A percentile compares a stretch with the other conserved stretches of the same genome.
Conservation (phyloP, 2,329 filamentous ascomycete genomes). For the Sporothrix variecibatus region DNA sequence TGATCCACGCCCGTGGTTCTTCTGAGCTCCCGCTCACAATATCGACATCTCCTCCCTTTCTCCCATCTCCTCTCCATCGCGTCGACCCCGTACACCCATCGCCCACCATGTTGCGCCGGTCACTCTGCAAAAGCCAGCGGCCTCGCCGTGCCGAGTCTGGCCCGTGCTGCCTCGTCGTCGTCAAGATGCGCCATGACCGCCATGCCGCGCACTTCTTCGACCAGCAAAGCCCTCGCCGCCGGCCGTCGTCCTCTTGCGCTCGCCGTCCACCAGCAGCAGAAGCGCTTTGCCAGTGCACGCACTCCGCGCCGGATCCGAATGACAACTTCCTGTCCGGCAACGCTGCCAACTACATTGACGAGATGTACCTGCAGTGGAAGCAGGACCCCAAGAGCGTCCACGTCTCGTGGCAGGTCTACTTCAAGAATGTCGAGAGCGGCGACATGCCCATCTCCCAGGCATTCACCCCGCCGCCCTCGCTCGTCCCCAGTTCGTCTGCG, state of each 20-base stretch:
- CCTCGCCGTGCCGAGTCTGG: conserved; percentile 22
- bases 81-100: neutral
- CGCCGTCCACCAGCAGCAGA: conserved; percentile 43
- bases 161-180: conserved; percentile 24
- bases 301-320: conserved; percentile 71
- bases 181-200: conserved; percentile 22
- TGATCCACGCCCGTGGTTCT: conserved; percentile 21
- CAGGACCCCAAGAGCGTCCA: conserved; percentile 90
- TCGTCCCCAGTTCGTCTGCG: conserved; percentile 79
- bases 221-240: conserved; percentile 40
- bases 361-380: conserved; percentile 99
- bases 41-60: conserved; percentile 1
- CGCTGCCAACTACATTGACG: conserved; percentile 98
- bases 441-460: conserved; percentile 97
- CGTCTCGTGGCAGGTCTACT: conserved; percentile 98
- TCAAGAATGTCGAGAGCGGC: conserved; percentile 98
- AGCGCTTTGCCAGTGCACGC: conserved; percentile 58
- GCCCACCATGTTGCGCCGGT: conserved; percentile 29
- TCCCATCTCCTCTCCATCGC: neutral
- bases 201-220: conserved; percentile 21
- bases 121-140: conserved; percentile 30
- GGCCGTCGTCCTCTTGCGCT: conserved; percentile 54
- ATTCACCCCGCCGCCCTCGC: conserved; percentile 91
- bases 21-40: conserved; percentile 25
- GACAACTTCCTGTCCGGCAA: conserved; percentile 97